Conservation (phyloP, 306 rosid species). For the Sicyos baderoa region DNA sequence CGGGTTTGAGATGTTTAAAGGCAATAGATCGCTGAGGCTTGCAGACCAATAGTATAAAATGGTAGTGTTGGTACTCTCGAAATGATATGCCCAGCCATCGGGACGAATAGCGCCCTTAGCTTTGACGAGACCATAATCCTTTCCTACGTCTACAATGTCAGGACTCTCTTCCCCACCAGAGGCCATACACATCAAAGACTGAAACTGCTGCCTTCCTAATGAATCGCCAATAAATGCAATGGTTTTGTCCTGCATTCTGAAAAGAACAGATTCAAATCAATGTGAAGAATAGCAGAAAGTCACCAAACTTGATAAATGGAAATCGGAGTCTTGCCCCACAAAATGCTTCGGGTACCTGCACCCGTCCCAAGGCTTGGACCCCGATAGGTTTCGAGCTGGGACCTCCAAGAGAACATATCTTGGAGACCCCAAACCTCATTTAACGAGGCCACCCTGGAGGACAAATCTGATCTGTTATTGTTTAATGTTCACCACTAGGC, state of each 20-base stretch:
- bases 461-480: too few relatives aligned
- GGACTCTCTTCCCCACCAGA: conserved; percentile 59
- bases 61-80: conserved; percentile 64
- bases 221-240: conserved; percentile 89
- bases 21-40: conserved; percentile 66
- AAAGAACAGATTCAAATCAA: background rate
- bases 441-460: too few relatives aligned
- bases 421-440: too few relatives aligned
- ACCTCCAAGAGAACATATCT: too few relatives aligned
- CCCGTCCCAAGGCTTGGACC: too few relatives aligned
- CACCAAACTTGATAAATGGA: too few relatives aligned
- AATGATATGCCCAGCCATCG: conserved; percentile 89
- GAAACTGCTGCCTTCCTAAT: conserved; percentile 82
- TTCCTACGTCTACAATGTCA: conserved; percentile 58
- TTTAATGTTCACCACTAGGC: too few relatives aligned
- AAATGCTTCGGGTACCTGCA: too few relatives aligned
- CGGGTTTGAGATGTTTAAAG: conserved; percentile 42
- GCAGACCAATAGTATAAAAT: conserved; percentile 91
- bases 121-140: conserved; percentile 68
- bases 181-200: conserved; percentile 92
- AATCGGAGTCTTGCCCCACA: too few relatives aligned
- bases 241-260: conserved; percentile 82
- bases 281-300: too few relatives aligned
- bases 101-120: conserved; percentile 74
- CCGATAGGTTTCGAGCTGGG: too few relatives aligned